Percentiles rank a stretch among this genome's conserved stretches.
These are phyloP conservation scores for Fraxinus albicans DNA, from an alignment of 305 asterid species.

Conservation along the genomic window DNA sequence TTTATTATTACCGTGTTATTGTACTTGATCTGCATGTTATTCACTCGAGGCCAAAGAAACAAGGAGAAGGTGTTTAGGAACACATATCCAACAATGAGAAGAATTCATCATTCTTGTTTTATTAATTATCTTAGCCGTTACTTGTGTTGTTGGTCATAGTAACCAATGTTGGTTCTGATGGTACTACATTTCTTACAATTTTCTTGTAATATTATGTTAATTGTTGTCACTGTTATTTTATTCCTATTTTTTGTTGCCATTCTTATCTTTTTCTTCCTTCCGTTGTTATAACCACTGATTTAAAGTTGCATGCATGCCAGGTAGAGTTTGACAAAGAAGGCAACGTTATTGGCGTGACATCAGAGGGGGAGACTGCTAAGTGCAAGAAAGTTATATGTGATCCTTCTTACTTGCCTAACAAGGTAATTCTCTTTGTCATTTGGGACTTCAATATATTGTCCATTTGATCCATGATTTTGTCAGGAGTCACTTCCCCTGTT, in stretches of 20 bases:
- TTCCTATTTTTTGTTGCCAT: neutral
- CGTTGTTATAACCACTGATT: constrained; percentile 15
- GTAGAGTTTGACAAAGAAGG: constrained; percentile 93
- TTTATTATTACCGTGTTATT: too few species aligned
- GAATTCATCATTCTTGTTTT: neutral
- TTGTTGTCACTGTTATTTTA: neutral
- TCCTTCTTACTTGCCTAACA: constrained; percentile 87
- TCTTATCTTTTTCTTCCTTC: neutral
- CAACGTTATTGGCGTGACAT: constrained; percentile 83
- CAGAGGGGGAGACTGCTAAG: constrained; percentile 96
- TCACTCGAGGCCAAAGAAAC: neutral
- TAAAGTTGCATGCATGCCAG: constrained; percentile 35
- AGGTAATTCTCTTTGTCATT: constrained; percentile 46
- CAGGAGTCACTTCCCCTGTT: neutral
- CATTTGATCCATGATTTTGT: neutral
- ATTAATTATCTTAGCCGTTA: neutral
- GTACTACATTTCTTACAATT: neutral
- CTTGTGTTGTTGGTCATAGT: too few species aligned
- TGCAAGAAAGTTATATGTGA: constrained; percentile 96
- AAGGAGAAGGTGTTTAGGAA: neutral
- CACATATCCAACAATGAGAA: neutral
- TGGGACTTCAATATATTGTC: neutral
- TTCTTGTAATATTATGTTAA: neutral
- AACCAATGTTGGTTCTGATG: too few species aligned
- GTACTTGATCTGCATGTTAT: too few species aligned